Evolutionary conservation across 768 basidiomycete genomes (phyloP), one percentile per base, ranked within the genome.

Genomic region (Royoungia palumana): DNA sequence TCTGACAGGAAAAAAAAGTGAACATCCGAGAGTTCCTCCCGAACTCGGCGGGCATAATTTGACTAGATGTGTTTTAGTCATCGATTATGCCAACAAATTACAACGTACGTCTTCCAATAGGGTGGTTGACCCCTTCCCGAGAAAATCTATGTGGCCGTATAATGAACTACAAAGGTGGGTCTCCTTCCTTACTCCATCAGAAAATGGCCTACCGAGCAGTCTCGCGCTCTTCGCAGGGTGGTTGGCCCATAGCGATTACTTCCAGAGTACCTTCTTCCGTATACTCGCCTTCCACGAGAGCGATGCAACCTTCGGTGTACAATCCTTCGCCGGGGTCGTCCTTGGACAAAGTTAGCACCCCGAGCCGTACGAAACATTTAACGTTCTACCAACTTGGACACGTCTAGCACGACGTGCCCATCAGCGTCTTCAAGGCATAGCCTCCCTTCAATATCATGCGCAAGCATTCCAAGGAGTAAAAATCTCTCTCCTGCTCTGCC

Each of bases 271-370:
- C 89, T 25, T 98, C 93, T 51, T 94, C 86, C 0, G 90, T 97
- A 63, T 97, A 99, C 61, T 94, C 90, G 19, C 96, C 96, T 71
- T 98, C 96, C 0, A 97, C 83, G 14, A 99, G 78, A 1, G 93
- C 92, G 66, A 97, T 89, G 50, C 87, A 93, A 0, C 96, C 96
- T 67, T 98, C 96, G 0, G 94, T 96, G 62, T 96, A 98, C 6
- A 99, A 66, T 1, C 96, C 96, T 61, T 95, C 93, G 35, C 94
- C 92, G 16, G 95, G 94, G 51, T 89, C 87, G 66, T 94, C 82
- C 81, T 85, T 56, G 39, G 14, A 45, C 45, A 49, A 27, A 53
- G 55, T 62, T 22, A 64, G 38, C 24, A 47, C 41, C 46, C 47
- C 53, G 44, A 41, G 7, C 19, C 22, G 43, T 24, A 34, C 35